Conservation (phyloP, 148 eudicot genomes). For the Nyssa sinensis region DNA sequence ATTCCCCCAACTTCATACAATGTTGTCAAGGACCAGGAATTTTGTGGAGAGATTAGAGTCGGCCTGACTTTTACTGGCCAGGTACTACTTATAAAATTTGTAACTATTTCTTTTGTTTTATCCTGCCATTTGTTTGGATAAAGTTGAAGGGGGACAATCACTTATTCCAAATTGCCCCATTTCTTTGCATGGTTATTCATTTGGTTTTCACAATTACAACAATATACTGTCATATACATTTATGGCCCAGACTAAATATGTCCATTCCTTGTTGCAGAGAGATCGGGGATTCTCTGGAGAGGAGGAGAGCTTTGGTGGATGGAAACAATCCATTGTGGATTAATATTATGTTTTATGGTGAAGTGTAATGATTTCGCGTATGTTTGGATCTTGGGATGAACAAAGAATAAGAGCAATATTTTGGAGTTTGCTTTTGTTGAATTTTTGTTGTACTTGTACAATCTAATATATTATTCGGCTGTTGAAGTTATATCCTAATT, state of each 20-base stretch:
- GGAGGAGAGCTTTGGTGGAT: constrained; percentile 59
- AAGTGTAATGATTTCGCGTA: not conserved
- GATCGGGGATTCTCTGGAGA: constrained; percentile 36
- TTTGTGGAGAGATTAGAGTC: constrained; percentile 62
- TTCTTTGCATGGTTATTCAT: not conserved
- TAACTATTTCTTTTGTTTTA: not conserved
- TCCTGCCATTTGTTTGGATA: not conserved
- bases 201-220: not conserved
- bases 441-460: not conserved
- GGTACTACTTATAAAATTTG: constrained; percentile 32
- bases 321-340: constrained; percentile 51
- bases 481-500: no score
- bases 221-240: not conserved
- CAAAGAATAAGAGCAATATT: no score
- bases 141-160: no score
- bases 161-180: no score
- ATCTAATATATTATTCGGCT: not conserved
- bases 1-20: constrained; percentile 54
- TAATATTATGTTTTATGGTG: constrained; percentile 18
- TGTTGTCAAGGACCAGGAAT: constrained; percentile 61
- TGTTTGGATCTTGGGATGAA: no score
- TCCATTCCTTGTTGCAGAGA: constrained; percentile 22
- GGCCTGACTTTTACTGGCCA: constrained; percentile 59
- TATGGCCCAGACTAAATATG: not conserved
- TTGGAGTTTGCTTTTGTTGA: not conserved